These are phyloP conservation scores for Ananas comosus DNA, from an alignment of 176 grass and related monocot species.

Conservation along the genomic window DNA sequence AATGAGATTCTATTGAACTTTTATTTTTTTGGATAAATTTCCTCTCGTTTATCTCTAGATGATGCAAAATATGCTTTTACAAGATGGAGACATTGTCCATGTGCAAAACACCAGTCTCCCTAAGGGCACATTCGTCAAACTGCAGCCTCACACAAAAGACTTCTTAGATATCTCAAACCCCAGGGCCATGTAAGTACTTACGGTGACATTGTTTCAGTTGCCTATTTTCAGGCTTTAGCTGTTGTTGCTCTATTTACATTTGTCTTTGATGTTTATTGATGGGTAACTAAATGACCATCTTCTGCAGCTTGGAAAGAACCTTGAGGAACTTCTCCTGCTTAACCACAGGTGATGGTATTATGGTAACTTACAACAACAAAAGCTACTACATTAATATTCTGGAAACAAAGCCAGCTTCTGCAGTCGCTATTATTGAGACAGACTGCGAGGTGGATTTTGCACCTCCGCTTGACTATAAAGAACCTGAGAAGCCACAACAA, in stretches of 20 bases:
- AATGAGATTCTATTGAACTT: neutral
- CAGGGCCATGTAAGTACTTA: conserved; percentile 61
- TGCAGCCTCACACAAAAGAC: conserved; percentile 77
- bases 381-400: conserved; percentile 87
- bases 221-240: neutral
- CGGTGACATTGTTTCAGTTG: neutral
- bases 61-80: conserved; percentile 99
- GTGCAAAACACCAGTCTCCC: conserved; percentile 61
- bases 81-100: conserved; percentile 64
- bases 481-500: conserved; percentile 39
- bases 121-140: conserved; percentile 81
- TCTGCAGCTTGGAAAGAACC: conserved; percentile 63
- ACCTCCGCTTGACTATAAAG: conserved; percentile 83
- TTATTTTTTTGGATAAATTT: conserved; percentile 7
- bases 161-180: conserved; percentile 88
- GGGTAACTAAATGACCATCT: conserved; percentile 1
- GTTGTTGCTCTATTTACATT: neutral
- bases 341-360: conserved; percentile 70
- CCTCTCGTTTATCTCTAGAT: conserved; percentile 41
- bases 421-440: conserved; percentile 85
- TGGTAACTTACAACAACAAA: conserved; percentile 91
- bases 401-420: conserved; percentile 76
- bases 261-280: neutral
- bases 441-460: conserved; percentile 97
- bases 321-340: conserved; percentile 87